Evolutionary conservation across 2,329 filamentous ascomycete species (phyloP).

Genomic region (Parastagonospora avenae): DNA sequence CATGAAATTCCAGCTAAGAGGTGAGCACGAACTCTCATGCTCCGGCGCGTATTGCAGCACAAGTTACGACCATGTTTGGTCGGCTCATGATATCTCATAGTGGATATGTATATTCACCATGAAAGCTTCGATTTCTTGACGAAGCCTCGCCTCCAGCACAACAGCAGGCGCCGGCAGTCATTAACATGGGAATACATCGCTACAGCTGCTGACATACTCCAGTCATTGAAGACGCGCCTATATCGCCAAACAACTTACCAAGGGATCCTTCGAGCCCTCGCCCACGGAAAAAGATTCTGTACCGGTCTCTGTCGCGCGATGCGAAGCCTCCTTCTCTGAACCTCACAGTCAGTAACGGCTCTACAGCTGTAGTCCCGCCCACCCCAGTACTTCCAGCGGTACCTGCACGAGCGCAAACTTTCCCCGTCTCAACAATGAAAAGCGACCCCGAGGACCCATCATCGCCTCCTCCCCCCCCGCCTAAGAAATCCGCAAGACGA

Average conservation of each 20-base stretch:
- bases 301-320: constrained; percentile 39
- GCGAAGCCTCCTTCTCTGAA: constrained; percentile 44
- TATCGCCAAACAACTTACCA: constrained; percentile 15
- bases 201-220: constrained; percentile 7
- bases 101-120: neutral
- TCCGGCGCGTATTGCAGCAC: too few species aligned
- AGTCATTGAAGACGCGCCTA: constrained; percentile 18
- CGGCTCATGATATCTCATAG: neutral
- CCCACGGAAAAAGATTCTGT: constrained; percentile 33
- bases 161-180: neutral
- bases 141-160: neutral
- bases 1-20: constrained; percentile 42
- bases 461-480: constrained; percentile 44
- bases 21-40: constrained; percentile 23
- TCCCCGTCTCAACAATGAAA: constrained; percentile 12
- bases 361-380: constrained; percentile 41
- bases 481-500: constrained; percentile 37
- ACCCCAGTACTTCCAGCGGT: constrained; percentile 25
- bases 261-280: constrained; percentile 26
- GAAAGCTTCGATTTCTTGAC: neutral
- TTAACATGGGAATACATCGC: neutral
- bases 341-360: constrained; percentile 44
- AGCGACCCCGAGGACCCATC: constrained; percentile 35
- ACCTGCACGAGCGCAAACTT: constrained; percentile 9
- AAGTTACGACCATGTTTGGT: too few species aligned